Base-by-base conservation (phyloP, 2,329 filamentous ascomycete genomes). In the Clarireedia hainanense region DNA sequence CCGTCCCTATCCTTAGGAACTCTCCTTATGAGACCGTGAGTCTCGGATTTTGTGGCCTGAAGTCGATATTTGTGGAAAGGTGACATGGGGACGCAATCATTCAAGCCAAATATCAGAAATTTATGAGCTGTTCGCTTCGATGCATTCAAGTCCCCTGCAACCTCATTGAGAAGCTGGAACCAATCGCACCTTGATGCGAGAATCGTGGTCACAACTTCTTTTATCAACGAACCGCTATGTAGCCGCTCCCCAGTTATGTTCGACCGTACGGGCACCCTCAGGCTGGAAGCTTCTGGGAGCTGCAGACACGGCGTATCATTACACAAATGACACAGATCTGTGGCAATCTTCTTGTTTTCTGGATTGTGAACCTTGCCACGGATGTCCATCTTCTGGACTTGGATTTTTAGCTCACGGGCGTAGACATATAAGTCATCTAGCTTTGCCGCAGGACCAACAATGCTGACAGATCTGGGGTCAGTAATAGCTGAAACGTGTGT, bases 301-400 rank as follows among this genome's bases (percentile, higher is more conserved):
- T 46, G 17, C 0, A 52, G n/a, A 7, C 6, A 26, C 5, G 20
- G 14, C 2, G 15, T 14, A 12, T 17, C 24, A n/a, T 43, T 30
- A 2, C 50, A 52, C 14, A 52, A 23, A 7, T 12, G 12, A 12
- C 37, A 42, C 7, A 59, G 17, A 47, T 55, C 56, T 27, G 26
- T 27, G 12, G 51, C 48, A 5, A 58, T 37, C 9, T 55, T 27
- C 2, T 6, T 20, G 40, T 59, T 59, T 30, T 55, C 56, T 1
- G 58, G 56, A 45, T 59, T 59, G 15, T 59, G 58, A n/a, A 50
- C 55, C 24, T 56, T 59, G 10, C 58, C 58, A 24, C 56, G 26
- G 34, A 59, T 47, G 14, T 59, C 52, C 43, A 59, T 55, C 20
- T 55, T 50, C 26, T 57, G 51, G 10, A 56, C 52, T 12, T 27